Evolutionary conservation across 2,329 filamentous ascomycete genomes (phyloP).

Genomic region (Epichloe sibirici): DNA sequence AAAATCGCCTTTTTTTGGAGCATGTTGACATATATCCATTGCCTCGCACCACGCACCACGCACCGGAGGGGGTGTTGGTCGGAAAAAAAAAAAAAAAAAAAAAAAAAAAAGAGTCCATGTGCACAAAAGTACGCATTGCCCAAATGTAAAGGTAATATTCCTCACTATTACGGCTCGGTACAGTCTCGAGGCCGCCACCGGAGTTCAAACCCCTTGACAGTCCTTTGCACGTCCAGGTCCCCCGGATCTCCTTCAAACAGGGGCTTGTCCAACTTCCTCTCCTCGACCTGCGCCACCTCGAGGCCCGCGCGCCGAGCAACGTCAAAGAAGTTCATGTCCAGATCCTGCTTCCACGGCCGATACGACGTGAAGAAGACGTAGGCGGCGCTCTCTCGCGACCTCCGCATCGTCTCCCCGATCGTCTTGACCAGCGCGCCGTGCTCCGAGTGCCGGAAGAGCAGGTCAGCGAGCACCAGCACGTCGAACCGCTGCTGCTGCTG

Average conservation of each 20-base stretch:
- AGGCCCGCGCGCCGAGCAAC: conserved; percentile 60
- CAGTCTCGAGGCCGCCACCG: conserved; percentile 36
- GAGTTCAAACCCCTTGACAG: conserved; percentile 68
- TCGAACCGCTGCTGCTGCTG: conserved; percentile 44
- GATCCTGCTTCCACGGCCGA: conserved; percentile 75
- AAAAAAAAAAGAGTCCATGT: no score
- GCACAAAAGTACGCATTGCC: neutral
- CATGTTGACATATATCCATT: no score
- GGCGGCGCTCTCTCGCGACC: conserved; percentile 43
- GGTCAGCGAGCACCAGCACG: conserved; percentile 72
- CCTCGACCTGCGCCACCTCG: conserved; percentile 64
- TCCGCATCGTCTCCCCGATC: conserved; percentile 54
- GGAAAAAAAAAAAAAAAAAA: no score
- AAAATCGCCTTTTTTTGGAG: neutral
- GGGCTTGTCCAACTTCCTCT: conserved; percentile 71
- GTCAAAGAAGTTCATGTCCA: conserved; percentile 81
- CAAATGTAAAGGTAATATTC: neutral
- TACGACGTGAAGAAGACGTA: conserved; percentile 93
- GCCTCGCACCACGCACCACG: no score
- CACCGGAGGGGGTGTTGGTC: no score
- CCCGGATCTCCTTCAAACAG: conserved; percentile 86
- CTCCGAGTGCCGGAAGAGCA: conserved; percentile 85
- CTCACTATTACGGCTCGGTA: neutral
- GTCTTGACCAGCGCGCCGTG: conserved; percentile 66
- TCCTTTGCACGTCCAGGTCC: conserved; percentile 68